Conservation (phyloP, 129 eudicot genomes). For the Artemisia argyi region DNA sequence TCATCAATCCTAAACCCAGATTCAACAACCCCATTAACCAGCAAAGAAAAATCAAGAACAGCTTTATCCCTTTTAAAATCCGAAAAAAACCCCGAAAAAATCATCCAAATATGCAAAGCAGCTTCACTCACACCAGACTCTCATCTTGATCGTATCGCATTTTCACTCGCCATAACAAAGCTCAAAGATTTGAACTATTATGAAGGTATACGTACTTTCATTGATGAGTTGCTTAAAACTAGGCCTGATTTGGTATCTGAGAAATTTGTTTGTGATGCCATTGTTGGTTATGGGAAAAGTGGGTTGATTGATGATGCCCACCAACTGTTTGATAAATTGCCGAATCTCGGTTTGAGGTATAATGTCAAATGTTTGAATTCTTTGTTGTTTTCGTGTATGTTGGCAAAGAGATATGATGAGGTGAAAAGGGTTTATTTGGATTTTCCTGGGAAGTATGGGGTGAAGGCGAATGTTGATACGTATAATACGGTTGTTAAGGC, state of each 20-base stretch:
- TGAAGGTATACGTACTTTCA: slow-evolving; percentile 54
- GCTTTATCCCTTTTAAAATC: slow-evolving; percentile 64
- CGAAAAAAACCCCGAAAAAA: slow-evolving; percentile 72
- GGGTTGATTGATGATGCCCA: slow-evolving; percentile 58
- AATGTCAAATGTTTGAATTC: slow-evolving; percentile 66
- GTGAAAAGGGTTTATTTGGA: slow-evolving; percentile 63
- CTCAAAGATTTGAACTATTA: slow-evolving; percentile 52
- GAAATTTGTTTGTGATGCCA: slow-evolving; percentile 52
- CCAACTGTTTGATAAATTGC: slow-evolving; percentile 66
- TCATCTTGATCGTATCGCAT: slow-evolving; percentile 77
- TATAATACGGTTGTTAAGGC: slow-evolving; percentile 76
- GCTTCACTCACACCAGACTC: slow-evolving; percentile 73
- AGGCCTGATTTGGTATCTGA: slow-evolving; percentile 69
- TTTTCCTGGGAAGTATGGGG: slow-evolving; percentile 60
- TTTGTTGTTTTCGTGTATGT: slow-evolving; percentile 58
- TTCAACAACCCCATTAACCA: slow-evolving; percentile 50
- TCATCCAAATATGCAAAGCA: slow-evolving; percentile 77
- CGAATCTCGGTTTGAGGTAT: slow-evolving; percentile 44
- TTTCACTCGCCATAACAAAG: slow-evolving; percentile 62
- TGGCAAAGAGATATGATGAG: slow-evolving; percentile 57
- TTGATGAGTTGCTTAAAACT: slow-evolving; percentile 53
- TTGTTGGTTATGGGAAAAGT: slow-evolving; percentile 73
- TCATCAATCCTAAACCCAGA: slow-evolving; percentile 70
- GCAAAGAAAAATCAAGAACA: slow-evolving; percentile 63
- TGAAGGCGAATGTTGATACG: slow-evolving; percentile 62